Percentiles rank a stretch among this genome's conserved stretches.
phyloP scores from a whole-genome alignment of 768 basidiomycete genomes.

The Agaricus subrufescens region DNA sequence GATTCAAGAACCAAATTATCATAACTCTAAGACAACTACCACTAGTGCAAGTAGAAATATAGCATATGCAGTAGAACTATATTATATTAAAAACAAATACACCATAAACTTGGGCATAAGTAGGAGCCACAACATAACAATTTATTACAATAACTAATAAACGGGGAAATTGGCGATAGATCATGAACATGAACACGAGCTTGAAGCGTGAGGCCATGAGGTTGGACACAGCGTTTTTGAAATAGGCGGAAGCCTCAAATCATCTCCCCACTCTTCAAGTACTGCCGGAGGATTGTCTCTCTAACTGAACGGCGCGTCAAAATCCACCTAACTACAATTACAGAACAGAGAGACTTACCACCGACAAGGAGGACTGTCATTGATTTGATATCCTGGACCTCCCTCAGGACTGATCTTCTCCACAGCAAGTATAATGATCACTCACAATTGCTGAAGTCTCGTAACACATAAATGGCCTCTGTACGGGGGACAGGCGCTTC shows the following conservation, averaged over 20 bases:
- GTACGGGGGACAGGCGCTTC: slow-evolving; percentile 52
- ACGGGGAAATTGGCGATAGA: too few species aligned
- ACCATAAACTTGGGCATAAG: too few species aligned
- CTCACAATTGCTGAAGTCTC: slow-evolving; percentile 69
- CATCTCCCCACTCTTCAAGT: slow-evolving; percentile 31
- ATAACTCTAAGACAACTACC: too few species aligned
- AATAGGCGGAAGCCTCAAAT: slow-evolving; percentile 9
- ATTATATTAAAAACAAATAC: too few species aligned
- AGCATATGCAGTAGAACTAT: too few species aligned
- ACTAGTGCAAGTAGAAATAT: too few species aligned
- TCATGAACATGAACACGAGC: too few species aligned
- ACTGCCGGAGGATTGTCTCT: slow-evolving; percentile 36
- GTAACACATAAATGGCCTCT: slow-evolving; percentile 61
- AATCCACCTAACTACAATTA: not conserved
- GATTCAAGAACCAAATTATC: too few species aligned
- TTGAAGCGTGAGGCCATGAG: too few species aligned
- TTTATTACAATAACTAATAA: too few species aligned
- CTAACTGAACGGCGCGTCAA: slow-evolving; percentile 19
- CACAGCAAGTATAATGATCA: not conserved
- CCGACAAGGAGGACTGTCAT: slow-evolving; percentile 35
- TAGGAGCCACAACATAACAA: too few species aligned
- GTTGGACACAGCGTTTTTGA: too few species aligned
- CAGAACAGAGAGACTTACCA: not conserved
- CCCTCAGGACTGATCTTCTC: not conserved
- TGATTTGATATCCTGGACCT: slow-evolving; percentile 33